Base-by-base conservation (phyloP, 345 rosid genomes). In the Sonneratia alba region DNA sequence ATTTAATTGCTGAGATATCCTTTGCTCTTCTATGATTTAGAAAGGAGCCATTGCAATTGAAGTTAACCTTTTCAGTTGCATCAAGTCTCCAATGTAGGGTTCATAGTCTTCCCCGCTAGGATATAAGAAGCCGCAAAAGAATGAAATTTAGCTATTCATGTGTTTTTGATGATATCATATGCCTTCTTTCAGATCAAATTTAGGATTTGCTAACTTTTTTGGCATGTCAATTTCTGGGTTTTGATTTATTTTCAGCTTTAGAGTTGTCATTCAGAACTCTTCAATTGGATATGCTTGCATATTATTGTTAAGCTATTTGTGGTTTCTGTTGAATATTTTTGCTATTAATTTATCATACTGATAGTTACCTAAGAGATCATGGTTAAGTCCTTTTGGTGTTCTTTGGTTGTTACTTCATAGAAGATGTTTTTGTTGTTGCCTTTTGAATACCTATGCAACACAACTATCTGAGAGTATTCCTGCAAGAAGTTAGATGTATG, bases 1-100 rank as follows among this genome's bases (percentile, higher is more conserved):
- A 95, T 85, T 83, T 95, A 85, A 87, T 92, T 75, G 84, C 92
- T 69, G 90, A 95, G 77, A 95, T 95, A 95, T 92, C 97, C 97
- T 87, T 83, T 75, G 47, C 56, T 32, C 73, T 51, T 71, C 74
- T 79, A 77, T 61, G 65, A 27, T 38, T 42, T 15, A 68, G 8
- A 24, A 32, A 47, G 55, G 15, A 57, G 32, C 55, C 42, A 34
- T 42, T 68, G 38, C 76, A 37, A 51, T 27, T 34, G 59, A 53
- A 18, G 16, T 18, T 19, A 21, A 27, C 37, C 66, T 34, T 62
- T 62, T 62, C 15, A 13, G 15, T 47, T 47, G 15, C 51, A 47
- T 57, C 32, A 57, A 21, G 34, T 21, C 9, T 59, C 18, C 66
- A 62, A 0, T 10, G 18, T 11, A n/a, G 18, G 37, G 66, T 13